phyloP scores from a whole-genome alignment of 129 eudicot species.

The Apium graveolens region DNA sequence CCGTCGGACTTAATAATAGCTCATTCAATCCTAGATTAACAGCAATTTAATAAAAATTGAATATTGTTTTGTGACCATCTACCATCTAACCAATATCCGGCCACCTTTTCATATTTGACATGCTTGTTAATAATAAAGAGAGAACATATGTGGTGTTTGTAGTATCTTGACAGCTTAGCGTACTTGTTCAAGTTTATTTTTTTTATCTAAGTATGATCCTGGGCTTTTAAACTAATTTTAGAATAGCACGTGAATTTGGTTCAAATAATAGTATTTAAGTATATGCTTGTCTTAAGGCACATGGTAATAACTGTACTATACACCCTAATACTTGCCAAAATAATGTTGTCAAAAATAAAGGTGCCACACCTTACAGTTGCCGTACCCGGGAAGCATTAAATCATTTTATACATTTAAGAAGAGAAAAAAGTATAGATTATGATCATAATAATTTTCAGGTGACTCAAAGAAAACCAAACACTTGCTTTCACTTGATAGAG shows the following conservation, averaged over 20 bases:
- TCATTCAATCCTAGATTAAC: neutral
- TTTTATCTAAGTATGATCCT: neutral
- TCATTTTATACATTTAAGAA: too few relatives aligned
- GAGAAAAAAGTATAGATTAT: too few relatives aligned
- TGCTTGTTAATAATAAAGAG: neutral
- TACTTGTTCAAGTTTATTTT: neutral
- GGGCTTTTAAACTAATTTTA: neutral
- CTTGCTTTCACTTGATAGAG: constrained; percentile 58
- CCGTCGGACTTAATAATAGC: neutral
- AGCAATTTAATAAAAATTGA: neutral
- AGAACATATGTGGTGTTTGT: neutral
- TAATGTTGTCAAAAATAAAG: too few relatives aligned
- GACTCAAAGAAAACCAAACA: constrained; percentile 39
- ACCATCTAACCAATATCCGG: neutral
- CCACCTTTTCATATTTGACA: neutral
- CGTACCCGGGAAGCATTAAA: neutral
- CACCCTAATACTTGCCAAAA: too few relatives aligned
- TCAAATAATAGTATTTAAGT: neutral
- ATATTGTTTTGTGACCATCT: neutral
- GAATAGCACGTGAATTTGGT: too few relatives aligned
- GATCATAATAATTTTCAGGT: constrained; percentile 16
- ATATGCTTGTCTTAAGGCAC: neutral
- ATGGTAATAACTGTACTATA: too few relatives aligned
- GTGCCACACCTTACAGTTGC: neutral
- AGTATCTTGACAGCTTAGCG: neutral